Conservation (phyloP, 2,329 filamentous ascomycete species). For the Aspergillus carbonarius region DNA sequence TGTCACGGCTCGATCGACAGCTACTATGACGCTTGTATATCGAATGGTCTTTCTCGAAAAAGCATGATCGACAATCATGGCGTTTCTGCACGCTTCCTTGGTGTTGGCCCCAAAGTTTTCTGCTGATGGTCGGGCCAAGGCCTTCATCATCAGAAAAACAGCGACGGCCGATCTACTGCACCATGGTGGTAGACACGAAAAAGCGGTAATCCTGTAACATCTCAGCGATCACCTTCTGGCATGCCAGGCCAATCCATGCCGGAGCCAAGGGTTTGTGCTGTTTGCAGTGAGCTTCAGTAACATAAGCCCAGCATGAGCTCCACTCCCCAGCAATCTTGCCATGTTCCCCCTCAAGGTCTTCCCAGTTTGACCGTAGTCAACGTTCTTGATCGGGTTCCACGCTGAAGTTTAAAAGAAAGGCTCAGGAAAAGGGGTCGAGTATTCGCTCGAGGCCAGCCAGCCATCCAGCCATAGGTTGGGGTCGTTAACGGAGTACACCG, state of each 20-base stretch:
- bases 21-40: not conserved
- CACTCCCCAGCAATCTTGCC: not conserved
- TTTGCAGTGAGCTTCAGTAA: not conserved
- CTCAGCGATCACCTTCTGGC: not conserved
- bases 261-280: not conserved
- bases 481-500: not conserved
- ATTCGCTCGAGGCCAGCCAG: not conserved
- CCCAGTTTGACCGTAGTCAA: not conserved
- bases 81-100: not conserved
- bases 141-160: not conserved
- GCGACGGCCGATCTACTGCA: not conserved
- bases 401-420: too few species aligned
- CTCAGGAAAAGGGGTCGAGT: too few species aligned
- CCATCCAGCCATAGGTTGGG: not conserved
- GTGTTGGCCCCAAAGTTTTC: not conserved
- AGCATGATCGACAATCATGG: not conserved
- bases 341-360: not conserved
- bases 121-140: not conserved
- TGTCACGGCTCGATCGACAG: not conserved
- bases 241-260: not conserved
- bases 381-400: not conserved
- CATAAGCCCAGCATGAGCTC: not conserved
- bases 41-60: not conserved
- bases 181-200: not conserved
- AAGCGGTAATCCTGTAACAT: not conserved